These are phyloP conservation scores for Calvatia gigantea DNA, from an alignment of 768 basidiomycete species.

Conservation along the genomic window DNA sequence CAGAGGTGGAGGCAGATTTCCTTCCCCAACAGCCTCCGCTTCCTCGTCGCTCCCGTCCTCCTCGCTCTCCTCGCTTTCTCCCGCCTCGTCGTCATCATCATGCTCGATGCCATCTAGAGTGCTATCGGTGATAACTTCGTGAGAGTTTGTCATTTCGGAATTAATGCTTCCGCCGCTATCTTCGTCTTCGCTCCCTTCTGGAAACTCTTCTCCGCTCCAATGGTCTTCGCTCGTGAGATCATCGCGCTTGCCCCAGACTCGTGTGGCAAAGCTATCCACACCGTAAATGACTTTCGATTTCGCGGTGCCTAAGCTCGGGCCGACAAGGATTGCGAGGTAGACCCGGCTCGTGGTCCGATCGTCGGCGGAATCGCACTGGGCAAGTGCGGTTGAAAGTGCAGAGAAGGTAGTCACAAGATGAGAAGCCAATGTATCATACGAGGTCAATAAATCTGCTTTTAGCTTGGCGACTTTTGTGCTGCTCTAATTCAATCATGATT, in stretches of 20 bases:
- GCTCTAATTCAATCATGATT: constrained; percentile 24
- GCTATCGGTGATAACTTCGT: neutral
- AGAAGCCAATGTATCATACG: constrained; percentile 69
- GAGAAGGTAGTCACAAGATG: constrained; percentile 75
- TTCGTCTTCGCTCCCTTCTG: constrained; percentile 18
- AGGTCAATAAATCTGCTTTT: constrained; percentile 55
- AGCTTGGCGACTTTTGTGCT: constrained; percentile 52
- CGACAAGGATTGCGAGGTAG: constrained; percentile 62
- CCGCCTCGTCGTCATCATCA: constrained; percentile 8
- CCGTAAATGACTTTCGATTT: constrained; percentile 59
- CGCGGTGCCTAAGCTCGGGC: constrained; percentile 59
- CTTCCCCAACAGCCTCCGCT: constrained; percentile 10
- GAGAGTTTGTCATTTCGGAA: constrained; percentile 8
- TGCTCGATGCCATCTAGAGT: constrained; percentile 9
- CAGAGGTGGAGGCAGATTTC: constrained; percentile 8
- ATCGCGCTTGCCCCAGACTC: constrained; percentile 32
- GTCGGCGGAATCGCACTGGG: constrained; percentile 18
- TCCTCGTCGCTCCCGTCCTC: constrained; percentile 3
- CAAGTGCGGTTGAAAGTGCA: constrained; percentile 66
- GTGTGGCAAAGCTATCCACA: constrained; percentile 61
- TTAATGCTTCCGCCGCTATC: neutral
- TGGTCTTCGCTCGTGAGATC: constrained; percentile 13
- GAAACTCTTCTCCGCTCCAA: constrained; percentile 15
- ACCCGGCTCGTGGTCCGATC: constrained; percentile 26
- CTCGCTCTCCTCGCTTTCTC: constrained; percentile 9